phyloP scores from a whole-genome alignment of 2,329 filamentous ascomycete species.

The Venturia asperata region DNA sequence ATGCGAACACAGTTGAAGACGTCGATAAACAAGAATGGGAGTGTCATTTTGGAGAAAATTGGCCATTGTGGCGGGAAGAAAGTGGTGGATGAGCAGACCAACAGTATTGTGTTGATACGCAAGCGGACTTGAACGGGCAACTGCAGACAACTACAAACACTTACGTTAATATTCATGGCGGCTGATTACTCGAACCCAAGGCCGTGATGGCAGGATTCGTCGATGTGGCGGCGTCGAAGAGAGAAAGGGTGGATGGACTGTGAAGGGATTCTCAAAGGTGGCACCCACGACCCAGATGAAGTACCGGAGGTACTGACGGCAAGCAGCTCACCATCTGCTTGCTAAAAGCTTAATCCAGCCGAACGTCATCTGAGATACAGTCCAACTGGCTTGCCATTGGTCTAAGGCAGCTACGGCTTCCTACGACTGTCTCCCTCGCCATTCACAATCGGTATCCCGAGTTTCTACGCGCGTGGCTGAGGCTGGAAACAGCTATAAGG shows the following conservation, averaged over 20 bases:
- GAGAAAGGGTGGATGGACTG: neutral
- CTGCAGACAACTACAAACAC: neutral
- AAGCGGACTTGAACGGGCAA: neutral
- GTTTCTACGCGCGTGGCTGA: neutral
- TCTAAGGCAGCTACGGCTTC: neutral
- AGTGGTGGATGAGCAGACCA: neutral
- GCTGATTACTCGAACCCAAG: neutral
- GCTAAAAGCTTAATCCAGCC: neutral
- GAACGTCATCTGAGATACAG: neutral
- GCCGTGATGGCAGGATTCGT: neutral
- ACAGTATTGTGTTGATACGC: neutral
- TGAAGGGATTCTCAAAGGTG: neutral
- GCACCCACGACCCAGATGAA: neutral
- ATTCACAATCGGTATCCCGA: neutral
- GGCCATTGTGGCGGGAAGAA: neutral
- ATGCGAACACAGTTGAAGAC: neutral
- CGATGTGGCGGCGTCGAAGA: neutral
- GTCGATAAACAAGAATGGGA: neutral
- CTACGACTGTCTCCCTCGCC: neutral
- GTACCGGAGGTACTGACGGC: neutral
- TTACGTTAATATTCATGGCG: constrained; percentile 10
- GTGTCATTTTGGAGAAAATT: neutral
- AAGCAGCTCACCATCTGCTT: neutral
- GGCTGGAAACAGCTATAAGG: neutral
- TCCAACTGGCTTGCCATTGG: neutral